These are phyloP conservation scores for Ganoderma sinense DNA, from an alignment of 1,284 basidiomycete genomes.

Conservation along the genomic window DNA sequence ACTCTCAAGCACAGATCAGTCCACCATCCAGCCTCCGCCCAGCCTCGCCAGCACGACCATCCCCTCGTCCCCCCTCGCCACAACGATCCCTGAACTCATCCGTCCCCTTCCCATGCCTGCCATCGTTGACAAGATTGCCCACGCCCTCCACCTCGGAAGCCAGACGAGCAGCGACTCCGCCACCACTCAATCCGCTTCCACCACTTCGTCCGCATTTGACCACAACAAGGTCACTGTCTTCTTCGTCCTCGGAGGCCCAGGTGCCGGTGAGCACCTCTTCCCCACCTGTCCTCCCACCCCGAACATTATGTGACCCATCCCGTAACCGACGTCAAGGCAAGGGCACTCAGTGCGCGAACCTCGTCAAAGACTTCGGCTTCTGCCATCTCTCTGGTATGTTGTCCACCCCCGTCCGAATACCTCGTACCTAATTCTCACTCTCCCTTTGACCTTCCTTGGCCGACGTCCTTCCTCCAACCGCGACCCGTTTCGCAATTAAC, in stretches of 20 bases:
- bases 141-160: constrained; percentile 48
- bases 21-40: constrained; percentile 65
- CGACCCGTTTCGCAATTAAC: not conserved
- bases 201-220: constrained; percentile 67
- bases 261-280: constrained; percentile 70
- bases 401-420: not conserved
- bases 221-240: constrained; percentile 84
- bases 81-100: constrained; percentile 37
- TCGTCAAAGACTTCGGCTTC: constrained; percentile 92
- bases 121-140: constrained; percentile 59
- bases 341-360: constrained; percentile 92
- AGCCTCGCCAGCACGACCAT: constrained; percentile 68
- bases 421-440: constrained; percentile 8
- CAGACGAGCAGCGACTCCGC: constrained; percentile 26
- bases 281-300: not conserved
- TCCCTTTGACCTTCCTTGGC: constrained; percentile 7
- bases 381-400: constrained; percentile 90
- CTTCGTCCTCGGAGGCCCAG: constrained; percentile 97
- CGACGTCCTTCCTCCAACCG: constrained; percentile 7
- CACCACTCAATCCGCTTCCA: constrained; percentile 16
- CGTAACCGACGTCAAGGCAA: constrained; percentile 69
- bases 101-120: constrained; percentile 45
- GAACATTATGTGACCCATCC: constrained; percentile 8
- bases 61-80: constrained; percentile 72
- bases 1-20: constrained; percentile 63